phyloP scores from a whole-genome alignment of 768 basidiomycete genomes.

The Suillus subaureus region DNA sequence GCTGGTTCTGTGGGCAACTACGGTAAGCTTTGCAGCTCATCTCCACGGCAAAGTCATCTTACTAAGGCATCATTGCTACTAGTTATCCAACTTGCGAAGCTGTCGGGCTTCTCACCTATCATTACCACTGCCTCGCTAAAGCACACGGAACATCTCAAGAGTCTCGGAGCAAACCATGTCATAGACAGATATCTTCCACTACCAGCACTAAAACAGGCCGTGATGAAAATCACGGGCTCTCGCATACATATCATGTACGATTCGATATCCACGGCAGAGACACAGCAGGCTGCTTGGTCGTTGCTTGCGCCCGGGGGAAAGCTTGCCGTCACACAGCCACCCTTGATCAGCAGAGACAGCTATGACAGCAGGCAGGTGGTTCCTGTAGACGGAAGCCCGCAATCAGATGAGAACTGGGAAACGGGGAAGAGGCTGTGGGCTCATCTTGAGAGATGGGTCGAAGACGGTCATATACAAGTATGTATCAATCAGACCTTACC shows the following conservation, averaged over 20 bases:
- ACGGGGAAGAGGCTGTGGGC: slow-evolving; percentile 34
- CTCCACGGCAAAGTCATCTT: slow-evolving; percentile 14
- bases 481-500: slow-evolving; percentile 10
- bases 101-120: slow-evolving; percentile 42
- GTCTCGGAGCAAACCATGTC: slow-evolving; percentile 36
- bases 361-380: slow-evolving; percentile 32
- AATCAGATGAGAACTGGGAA: slow-evolving; percentile 35
- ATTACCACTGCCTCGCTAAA: slow-evolving; percentile 38
- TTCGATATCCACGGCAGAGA: slow-evolving; percentile 39
- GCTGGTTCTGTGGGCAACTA: slow-evolving; percentile 52
- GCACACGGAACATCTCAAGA: slow-evolving; percentile 36
- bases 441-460: slow-evolving; percentile 29
- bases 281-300: slow-evolving; percentile 40
- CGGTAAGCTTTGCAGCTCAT: slow-evolving; percentile 34
- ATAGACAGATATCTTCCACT: slow-evolving; percentile 34
- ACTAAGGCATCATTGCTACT: slow-evolving; percentile 13
- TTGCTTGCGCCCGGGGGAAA: slow-evolving; percentile 41
- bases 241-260: slow-evolving; percentile 41
- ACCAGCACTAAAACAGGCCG: slow-evolving; percentile 34
- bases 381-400: slow-evolving; percentile 36
- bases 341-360: slow-evolving; percentile 30
- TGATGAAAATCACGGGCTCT: slow-evolving; percentile 39
- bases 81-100: slow-evolving; percentile 43
- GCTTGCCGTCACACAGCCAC: slow-evolving; percentile 36
- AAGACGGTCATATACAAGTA: slow-evolving; percentile 35